phyloP scores from a whole-genome alignment of 306 rosid genomes.

The Boehmeria nivea region DNA sequence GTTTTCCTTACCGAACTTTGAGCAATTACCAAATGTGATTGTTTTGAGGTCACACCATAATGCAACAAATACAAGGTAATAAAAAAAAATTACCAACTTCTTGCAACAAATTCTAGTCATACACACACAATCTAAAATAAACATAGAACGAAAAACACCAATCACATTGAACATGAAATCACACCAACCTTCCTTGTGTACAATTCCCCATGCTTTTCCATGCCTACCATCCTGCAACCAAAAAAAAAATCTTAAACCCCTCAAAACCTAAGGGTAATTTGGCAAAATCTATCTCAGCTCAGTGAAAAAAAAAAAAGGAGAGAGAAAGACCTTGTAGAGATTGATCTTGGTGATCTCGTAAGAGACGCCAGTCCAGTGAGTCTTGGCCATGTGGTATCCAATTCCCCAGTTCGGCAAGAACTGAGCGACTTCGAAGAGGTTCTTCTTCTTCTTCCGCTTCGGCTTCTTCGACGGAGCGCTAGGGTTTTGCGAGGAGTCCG shows the following conservation, averaged over 20 bases:
- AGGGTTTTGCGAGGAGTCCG: slow-evolving; percentile 33
- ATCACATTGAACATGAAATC: slow-evolving; percentile 2
- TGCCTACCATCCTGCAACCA: slow-evolving; percentile 71
- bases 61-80: no score
- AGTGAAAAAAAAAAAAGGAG: background rate
- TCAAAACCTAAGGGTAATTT: background rate
- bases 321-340: slow-evolving; percentile 63
- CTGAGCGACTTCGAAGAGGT: slow-evolving; percentile 86
- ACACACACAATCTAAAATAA: no score
- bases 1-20: no score
- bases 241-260: slow-evolving; percentile 23
- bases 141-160: background rate
- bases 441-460: slow-evolving; percentile 84
- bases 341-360: slow-evolving; percentile 84
- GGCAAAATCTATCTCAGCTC: background rate
- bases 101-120: background rate
- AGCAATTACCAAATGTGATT: no score
- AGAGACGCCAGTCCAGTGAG: slow-evolving; percentile 79
- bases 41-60: no score
- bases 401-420: slow-evolving; percentile 89
- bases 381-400: slow-evolving; percentile 85
- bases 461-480: slow-evolving; percentile 29
- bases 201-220: slow-evolving; percentile 98
- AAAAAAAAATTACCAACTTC: no score
- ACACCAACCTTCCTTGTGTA: slow-evolving; percentile 65